Evolutionary conservation across 805 yeast species (phyloP).

Genomic region (Pichia ethanolica): DNA sequence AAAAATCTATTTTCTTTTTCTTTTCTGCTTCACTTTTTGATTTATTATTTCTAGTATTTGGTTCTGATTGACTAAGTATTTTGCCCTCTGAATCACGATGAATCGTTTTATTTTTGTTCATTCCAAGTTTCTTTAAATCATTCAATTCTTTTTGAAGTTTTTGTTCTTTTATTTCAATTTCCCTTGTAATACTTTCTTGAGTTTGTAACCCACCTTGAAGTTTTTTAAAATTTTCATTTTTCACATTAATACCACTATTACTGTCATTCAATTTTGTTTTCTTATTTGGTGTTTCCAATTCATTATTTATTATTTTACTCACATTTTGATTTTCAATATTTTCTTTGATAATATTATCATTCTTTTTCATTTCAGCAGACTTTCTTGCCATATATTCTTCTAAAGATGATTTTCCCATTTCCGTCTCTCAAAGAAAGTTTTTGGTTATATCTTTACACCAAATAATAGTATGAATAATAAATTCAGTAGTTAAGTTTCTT

Average conservation of each 20-base stretch:
- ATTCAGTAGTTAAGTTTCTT: too few relatives aligned
- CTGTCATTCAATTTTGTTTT: not conserved
- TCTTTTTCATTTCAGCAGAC: slow-evolving; percentile 1
- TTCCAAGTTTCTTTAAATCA: slow-evolving; percentile 12
- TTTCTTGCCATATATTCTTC: slow-evolving; percentile 10
- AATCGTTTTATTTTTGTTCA: slow-evolving; percentile 30
- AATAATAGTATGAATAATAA: too few relatives aligned
- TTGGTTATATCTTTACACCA: not conserved
- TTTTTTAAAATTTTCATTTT: not conserved
- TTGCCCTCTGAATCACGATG: slow-evolving; percentile 60
- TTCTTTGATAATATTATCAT: too few relatives aligned
- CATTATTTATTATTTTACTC: too few relatives aligned
- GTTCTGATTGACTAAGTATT: slow-evolving; percentile 10
- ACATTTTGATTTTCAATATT: too few relatives aligned
- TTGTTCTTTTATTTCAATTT: slow-evolving; percentile 19
- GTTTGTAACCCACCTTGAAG: slow-evolving; percentile 37
- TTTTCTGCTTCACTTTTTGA: slow-evolving; percentile 30
- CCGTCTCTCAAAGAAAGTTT: not conserved
- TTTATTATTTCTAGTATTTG: too few relatives aligned
- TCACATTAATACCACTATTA: not conserved
- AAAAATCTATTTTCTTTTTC: too few relatives aligned
- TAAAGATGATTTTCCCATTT: slow-evolving; percentile 1
- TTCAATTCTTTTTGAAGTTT: slow-evolving; percentile 24
- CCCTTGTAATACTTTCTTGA: slow-evolving; percentile 34
- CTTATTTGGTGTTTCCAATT: too few relatives aligned